Conservation (phyloP, 371 early-diverging fungal genomes). For the Circinella minor region DNA sequence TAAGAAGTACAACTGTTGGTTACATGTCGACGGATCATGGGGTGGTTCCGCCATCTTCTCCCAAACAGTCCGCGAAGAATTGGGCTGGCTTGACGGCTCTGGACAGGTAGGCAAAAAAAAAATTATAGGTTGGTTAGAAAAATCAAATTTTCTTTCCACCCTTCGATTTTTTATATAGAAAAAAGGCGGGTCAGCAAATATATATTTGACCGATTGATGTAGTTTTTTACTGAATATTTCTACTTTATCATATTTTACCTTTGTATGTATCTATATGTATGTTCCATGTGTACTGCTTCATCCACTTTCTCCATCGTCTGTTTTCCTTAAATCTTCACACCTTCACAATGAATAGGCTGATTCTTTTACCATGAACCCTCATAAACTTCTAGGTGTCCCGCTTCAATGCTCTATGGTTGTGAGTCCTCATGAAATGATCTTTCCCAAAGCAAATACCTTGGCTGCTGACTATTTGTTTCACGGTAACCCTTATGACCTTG, state of each 20-base stretch:
- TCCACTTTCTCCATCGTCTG: neutral
- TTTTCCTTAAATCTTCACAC: neutral
- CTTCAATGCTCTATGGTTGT: slow-evolving; percentile 83
- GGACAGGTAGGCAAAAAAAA: slow-evolving; percentile 39
- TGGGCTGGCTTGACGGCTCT: slow-evolving; percentile 58
- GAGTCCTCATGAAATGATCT: slow-evolving; percentile 53
- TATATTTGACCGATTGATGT: neutral
- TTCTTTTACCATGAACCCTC: slow-evolving; percentile 83
- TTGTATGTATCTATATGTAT: neutral
- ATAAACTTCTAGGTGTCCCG: slow-evolving; percentile 87
- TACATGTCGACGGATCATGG: slow-evolving; percentile 88
- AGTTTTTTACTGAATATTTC: neutral
- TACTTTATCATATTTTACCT: neutral
- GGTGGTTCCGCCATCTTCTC: slow-evolving; percentile 81
- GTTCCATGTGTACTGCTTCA: neutral
- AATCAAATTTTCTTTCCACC: neutral
- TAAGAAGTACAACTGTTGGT: slow-evolving; percentile 73
- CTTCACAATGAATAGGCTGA: slow-evolving; percentile 47
- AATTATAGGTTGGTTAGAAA: too few species aligned
- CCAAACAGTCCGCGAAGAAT: slow-evolving; percentile 34
- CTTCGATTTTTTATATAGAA: neutral
- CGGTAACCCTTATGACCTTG: slow-evolving; percentile 72
- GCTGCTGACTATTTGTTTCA: slow-evolving; percentile 83
- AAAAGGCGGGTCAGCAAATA: neutral
- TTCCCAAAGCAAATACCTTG: slow-evolving; percentile 64